phyloP scores from a whole-genome alignment of 1,284 basidiomycete species.

The Porodaedalea pini region DNA sequence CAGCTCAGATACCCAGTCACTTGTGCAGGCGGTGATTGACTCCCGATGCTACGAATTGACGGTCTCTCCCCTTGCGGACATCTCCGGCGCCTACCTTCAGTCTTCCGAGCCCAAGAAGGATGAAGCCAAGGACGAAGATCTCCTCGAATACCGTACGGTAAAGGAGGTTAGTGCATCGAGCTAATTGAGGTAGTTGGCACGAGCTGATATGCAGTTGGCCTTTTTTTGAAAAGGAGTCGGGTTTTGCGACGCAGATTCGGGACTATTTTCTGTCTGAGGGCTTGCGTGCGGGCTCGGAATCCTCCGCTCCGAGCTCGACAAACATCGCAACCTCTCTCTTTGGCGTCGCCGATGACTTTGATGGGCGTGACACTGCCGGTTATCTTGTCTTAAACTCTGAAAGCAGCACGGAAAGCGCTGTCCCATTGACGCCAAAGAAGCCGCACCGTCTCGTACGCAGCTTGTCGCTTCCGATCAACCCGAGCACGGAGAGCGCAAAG shows the following conservation, averaged over 20 bases:
- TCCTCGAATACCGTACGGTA: slow-evolving; percentile 33
- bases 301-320: slow-evolving; percentile 21
- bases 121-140: slow-evolving; percentile 26
- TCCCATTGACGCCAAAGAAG: slow-evolving; percentile 13
- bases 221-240: slow-evolving; percentile 40
- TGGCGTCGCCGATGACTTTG: slow-evolving; percentile 17
- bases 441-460: not conserved
- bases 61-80: slow-evolving; percentile 59
- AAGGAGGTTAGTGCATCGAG: slow-evolving; percentile 36
- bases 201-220: too few species aligned
- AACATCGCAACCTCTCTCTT: slow-evolving; percentile 24
- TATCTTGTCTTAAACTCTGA: slow-evolving; percentile 3
- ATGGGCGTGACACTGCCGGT: not conserved
- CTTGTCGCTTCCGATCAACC: slow-evolving; percentile 23
- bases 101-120: slow-evolving; percentile 27
- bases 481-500: slow-evolving; percentile 14
- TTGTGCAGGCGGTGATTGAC: slow-evolving; percentile 35
- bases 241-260: slow-evolving; percentile 48
- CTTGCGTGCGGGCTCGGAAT: slow-evolving; percentile 18
- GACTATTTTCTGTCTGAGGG: slow-evolving; percentile 47
- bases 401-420: slow-evolving; percentile 14
- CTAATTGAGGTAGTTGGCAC: not conserved
- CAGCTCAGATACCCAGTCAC: not conserved
- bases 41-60: slow-evolving; percentile 62
- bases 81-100: slow-evolving; percentile 47